Conservation (phyloP, 306 rosid genomes). For the Mucuna pruriens region DNA sequence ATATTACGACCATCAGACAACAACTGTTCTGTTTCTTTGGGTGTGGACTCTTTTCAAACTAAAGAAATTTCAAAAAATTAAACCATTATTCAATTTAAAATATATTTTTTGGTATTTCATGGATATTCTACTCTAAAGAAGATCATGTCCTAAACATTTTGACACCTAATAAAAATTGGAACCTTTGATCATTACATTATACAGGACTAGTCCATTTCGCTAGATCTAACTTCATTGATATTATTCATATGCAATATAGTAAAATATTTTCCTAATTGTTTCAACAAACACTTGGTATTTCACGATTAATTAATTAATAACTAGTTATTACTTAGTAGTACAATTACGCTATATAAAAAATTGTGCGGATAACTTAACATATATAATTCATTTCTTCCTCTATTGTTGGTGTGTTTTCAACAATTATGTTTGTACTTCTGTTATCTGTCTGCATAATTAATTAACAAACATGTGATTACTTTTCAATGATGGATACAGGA, state of each 20-base stretch:
- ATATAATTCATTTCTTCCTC: background rate
- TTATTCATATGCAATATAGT: background rate
- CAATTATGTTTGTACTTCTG: background rate
- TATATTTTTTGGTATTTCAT: no score
- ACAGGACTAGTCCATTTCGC: no score
- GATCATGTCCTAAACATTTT: no score
- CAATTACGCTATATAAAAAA: background rate
- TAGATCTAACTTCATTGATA: no score
- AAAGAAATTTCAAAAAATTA: background rate
- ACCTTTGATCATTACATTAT: no score
- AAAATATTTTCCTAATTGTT: background rate
- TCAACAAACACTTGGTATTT: background rate
- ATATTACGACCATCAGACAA: no score
- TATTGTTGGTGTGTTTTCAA: slow-evolving; percentile 18
- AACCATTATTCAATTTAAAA: background rate
- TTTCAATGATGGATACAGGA: background rate
- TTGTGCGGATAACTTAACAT: background rate
- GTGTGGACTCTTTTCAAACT: background rate
- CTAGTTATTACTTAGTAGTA: background rate
- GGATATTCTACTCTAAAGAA: no score
- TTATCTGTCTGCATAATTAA: background rate
- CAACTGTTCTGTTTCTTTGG: background rate
- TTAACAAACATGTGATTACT: background rate
- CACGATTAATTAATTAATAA: background rate
- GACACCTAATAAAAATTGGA: no score